Evolutionary conservation across 768 basidiomycete species (phyloP).

Genomic region (Roridomyces roridus): DNA sequence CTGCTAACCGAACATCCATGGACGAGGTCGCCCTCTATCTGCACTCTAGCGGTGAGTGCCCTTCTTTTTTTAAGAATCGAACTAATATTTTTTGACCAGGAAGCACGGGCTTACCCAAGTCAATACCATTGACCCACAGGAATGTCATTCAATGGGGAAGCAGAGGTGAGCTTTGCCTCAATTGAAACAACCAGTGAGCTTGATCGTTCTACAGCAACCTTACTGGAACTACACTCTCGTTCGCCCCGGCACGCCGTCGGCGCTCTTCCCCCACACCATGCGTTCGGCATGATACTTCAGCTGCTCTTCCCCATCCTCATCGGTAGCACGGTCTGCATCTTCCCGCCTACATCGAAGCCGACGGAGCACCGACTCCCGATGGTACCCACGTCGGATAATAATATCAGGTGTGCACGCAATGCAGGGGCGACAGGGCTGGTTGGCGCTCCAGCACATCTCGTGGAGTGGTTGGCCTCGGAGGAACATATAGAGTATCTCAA

Average conservation of each 20-base stretch:
- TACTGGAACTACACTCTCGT: background rate
- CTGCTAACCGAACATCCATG: conserved; percentile 18
- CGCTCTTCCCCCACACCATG: conserved; percentile 47
- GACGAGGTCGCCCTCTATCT: conserved; percentile 42
- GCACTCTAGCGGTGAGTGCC: conserved; percentile 39
- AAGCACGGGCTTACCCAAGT: conserved; percentile 19
- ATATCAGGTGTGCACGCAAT: conserved; percentile 39
- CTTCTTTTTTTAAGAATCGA: background rate
- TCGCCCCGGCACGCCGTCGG: conserved; percentile 12
- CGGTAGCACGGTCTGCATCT: conserved; percentile 33
- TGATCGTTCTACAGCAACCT: background rate
- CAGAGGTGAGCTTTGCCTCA: background rate
- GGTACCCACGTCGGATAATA: conserved; percentile 44
- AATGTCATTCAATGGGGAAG: conserved; percentile 3
- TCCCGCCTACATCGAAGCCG: conserved; percentile 35
- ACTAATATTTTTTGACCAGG: background rate
- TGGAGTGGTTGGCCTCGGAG: conserved; percentile 42
- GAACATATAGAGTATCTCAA: conserved; percentile 34
- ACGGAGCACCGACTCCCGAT: conserved; percentile 34
- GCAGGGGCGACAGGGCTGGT: conserved; percentile 36
- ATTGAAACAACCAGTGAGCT: background rate
- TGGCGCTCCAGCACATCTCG: conserved; percentile 44
- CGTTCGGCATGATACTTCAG: conserved; percentile 37
- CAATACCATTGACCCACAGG: conserved; percentile 11
- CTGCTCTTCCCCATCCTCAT: conserved; percentile 35